Percentiles rank a stretch among this genome's conserved stretches.
Evolutionary conservation across 169 alveolate genomes (phyloP).

Genomic region (Babesia sp.): DNA sequence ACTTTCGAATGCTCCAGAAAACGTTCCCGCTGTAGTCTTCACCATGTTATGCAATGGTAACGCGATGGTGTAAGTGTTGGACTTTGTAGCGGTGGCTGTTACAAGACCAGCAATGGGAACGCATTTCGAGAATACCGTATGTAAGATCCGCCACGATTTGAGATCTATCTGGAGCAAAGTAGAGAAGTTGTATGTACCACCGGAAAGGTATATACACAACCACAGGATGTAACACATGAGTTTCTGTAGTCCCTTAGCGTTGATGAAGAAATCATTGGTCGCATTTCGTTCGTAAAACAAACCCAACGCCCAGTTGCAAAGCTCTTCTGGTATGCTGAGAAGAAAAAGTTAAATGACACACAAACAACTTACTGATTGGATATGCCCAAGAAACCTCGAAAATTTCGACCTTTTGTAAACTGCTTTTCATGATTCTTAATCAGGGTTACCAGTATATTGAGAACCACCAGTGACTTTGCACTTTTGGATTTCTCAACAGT

Average conservation of each 20-base stretch:
- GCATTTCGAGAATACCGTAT: slow-evolving; percentile 37
- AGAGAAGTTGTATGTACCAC: slow-evolving; percentile 52
- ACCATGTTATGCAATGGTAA: slow-evolving; percentile 17
- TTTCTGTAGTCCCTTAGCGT: slow-evolving; percentile 46
- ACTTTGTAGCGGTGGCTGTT: slow-evolving; percentile 5
- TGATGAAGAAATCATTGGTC: background rate
- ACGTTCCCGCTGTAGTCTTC: background rate
- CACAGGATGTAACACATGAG: slow-evolving; percentile 55
- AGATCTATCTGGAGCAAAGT: slow-evolving; percentile 39
- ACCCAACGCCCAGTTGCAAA: slow-evolving; percentile 14
- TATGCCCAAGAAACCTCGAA: slow-evolving; percentile 18
- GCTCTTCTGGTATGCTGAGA: slow-evolving; percentile 17
- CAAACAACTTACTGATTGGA: slow-evolving; percentile 7
- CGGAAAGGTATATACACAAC: slow-evolving; percentile 49
- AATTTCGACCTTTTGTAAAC: slow-evolving; percentile 15
- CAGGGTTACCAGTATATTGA: slow-evolving; percentile 35
- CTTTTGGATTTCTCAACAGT: background rate
- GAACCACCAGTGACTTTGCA: slow-evolving; percentile 32
- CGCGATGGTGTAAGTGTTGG: slow-evolving; percentile 35
- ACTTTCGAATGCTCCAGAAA: background rate
- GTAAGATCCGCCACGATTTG: slow-evolving; percentile 10
- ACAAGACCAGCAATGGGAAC: slow-evolving; percentile 36
- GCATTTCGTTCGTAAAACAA: slow-evolving; percentile 24
- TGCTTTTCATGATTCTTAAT: slow-evolving; percentile 32
- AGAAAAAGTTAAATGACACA: background rate